These are phyloP conservation scores for Zizania palustris DNA, from an alignment of 202 grass and related monocot genomes.

Conservation along the genomic window DNA sequence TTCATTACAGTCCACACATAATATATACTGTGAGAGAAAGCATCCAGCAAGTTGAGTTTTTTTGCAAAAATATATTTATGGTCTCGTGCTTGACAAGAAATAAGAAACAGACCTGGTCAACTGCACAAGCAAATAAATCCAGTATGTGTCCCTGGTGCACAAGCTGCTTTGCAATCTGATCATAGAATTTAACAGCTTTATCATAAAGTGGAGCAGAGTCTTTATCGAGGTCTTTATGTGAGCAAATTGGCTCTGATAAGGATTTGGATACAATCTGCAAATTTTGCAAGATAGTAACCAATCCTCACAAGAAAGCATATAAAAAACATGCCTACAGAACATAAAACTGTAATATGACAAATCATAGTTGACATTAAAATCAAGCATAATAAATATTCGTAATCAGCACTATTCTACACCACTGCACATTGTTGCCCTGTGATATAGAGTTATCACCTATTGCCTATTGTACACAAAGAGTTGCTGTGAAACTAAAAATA, in stretches of 20 bases:
- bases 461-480: not conserved
- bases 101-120: slow-evolving; percentile 70
- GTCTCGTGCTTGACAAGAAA: slow-evolving; percentile 26
- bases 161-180: slow-evolving; percentile 90
- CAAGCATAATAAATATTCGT: slow-evolving; percentile 25
- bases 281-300: slow-evolving; percentile 45
- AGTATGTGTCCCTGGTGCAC: slow-evolving; percentile 96
- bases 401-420: slow-evolving; percentile 11
- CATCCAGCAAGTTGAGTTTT: not conserved
- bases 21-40: not conserved
- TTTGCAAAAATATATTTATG: slow-evolving; percentile 21
- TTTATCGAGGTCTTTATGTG: slow-evolving; percentile 97
- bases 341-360: slow-evolving; percentile 19
- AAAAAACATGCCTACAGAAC: not conserved
- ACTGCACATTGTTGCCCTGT: not conserved
- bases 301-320: slow-evolving; percentile 27
- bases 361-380: slow-evolving; percentile 8
- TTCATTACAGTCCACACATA: slow-evolving; percentile 16
- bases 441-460: not conserved
- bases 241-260: slow-evolving; percentile 92
- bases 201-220: slow-evolving; percentile 76
- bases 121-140: slow-evolving; percentile 97
- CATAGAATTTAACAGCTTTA: slow-evolving; percentile 95
- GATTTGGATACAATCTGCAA: slow-evolving; percentile 97
- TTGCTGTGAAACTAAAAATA: not conserved